phyloP scores from a whole-genome alignment of 345 rosid genomes.

The Sonneratia alba region DNA sequence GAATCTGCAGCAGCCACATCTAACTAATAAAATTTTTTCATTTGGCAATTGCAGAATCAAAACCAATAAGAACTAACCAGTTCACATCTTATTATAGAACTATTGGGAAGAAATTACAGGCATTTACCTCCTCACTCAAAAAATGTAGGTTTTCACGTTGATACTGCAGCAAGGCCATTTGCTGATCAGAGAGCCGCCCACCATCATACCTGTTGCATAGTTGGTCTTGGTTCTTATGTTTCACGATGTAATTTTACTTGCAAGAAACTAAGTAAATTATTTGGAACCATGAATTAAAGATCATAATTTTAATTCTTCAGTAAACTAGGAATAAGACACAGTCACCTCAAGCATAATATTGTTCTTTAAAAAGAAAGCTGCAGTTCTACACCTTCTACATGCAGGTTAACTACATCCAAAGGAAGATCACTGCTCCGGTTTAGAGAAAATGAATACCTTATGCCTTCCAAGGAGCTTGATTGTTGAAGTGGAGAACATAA shows the following conservation, averaged over 20 bases:
- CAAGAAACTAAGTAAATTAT: background rate
- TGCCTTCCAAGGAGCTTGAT: conserved; percentile 81
- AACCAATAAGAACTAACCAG: background rate
- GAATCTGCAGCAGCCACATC: conserved; percentile 42
- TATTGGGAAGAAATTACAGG: background rate
- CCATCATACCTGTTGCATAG: conserved; percentile 52
- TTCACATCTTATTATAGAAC: background rate
- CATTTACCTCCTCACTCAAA: conserved; percentile 78
- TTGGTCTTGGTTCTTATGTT: background rate
- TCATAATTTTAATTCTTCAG: background rate
- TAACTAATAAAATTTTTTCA: background rate
- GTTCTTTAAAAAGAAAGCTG: background rate
- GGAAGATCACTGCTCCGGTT: background rate
- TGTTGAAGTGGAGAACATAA: conserved; percentile 93
- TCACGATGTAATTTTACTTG: background rate
- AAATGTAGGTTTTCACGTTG: conserved; percentile 97
- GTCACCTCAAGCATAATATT: background rate
- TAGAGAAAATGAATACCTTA: conserved; percentile 41
- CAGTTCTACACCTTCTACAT: background rate
- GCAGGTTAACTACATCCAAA: background rate
- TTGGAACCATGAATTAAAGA: background rate
- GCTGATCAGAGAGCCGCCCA: conserved; percentile 91
- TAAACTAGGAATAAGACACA: background rate
- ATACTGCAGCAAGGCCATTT: conserved; percentile 90
- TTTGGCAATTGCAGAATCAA: too few species aligned